These are phyloP conservation scores for Colletotrichum cereale DNA, from an alignment of 2,329 filamentous ascomycete genomes.

Conservation along the genomic window DNA sequence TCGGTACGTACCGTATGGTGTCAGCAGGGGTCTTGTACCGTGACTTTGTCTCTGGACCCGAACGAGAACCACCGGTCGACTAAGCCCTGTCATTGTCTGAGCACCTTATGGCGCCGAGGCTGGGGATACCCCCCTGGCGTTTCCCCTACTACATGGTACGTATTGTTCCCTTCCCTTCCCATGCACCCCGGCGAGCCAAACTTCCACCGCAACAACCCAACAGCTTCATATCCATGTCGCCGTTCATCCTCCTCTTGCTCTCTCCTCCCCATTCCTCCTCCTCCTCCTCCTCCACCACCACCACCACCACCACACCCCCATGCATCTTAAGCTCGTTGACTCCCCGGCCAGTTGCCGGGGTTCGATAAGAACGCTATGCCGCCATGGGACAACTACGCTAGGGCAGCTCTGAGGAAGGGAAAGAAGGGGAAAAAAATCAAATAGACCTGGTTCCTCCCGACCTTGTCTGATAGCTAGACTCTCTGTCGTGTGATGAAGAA, in stretches of 20 bases:
- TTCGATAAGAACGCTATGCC: conserved; percentile 40
- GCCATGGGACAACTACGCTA: conserved; percentile 39
- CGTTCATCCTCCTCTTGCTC: conserved; percentile 30
- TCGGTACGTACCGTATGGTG: conserved; percentile 27
- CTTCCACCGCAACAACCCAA: conserved; percentile 38
- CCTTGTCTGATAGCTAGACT: conserved; percentile 28
- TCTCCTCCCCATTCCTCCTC: not conserved
- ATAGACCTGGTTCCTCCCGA: conserved; percentile 38
- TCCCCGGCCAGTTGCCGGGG: conserved; percentile 38
- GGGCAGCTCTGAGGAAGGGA: conserved; percentile 17
- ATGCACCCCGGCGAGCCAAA: conserved; percentile 37
- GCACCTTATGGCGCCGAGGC: conserved; percentile 36
- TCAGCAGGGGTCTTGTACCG: conserved; percentile 35
- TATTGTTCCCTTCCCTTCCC: no score
- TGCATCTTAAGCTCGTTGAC: conserved; percentile 36
- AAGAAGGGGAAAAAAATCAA: conserved; percentile 37
- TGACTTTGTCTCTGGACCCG: conserved; percentile 29
- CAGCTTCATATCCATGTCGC: conserved; percentile 39
- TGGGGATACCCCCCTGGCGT: conserved; percentile 37
- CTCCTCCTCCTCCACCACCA: conserved; percentile 10
- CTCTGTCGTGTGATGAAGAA: conserved; percentile 29
- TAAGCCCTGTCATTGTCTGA: conserved; percentile 41
- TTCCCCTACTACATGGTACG: no score
- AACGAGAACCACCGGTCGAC: conserved; percentile 35
- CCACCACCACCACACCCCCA: conserved; percentile 34